These are phyloP conservation scores for Pleurotus eryngii DNA, from an alignment of 768 basidiomycete species.

Conservation along the genomic window DNA sequence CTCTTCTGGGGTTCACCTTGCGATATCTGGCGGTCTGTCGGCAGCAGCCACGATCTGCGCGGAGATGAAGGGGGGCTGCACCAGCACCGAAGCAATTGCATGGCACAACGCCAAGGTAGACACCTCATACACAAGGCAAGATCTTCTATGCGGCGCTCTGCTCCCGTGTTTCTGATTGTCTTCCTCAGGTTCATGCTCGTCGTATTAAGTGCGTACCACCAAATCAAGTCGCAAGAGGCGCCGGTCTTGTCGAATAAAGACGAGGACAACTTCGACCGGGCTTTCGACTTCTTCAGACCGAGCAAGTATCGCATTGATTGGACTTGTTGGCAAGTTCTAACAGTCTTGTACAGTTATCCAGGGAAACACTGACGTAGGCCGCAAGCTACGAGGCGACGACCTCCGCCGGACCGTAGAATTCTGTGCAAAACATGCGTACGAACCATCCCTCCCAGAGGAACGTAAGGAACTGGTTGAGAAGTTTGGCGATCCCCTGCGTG, in stretches of 20 bases:
- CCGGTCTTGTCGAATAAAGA: constrained; percentile 31
- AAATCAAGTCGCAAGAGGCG: constrained; percentile 32
- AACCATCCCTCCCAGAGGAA: constrained; percentile 21
- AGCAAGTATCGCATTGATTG: constrained; percentile 17
- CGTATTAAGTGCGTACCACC: constrained; percentile 38
- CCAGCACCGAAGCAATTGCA: constrained; percentile 17
- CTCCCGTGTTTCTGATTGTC: background rate
- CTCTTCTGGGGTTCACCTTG: constrained; percentile 34
- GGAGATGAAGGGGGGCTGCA: constrained; percentile 18
- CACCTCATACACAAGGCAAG: constrained; percentile 26
- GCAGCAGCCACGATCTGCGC: constrained; percentile 29
- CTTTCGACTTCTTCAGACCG: constrained; percentile 36
- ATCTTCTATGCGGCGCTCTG: background rate
- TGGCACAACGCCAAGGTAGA: constrained; percentile 25
- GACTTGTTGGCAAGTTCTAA: background rate
- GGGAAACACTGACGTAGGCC: constrained; percentile 16
- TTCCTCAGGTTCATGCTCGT: constrained; percentile 33
- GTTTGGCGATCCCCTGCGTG: constrained; percentile 1
- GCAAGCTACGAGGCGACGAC: constrained; percentile 13
- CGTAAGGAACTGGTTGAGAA: constrained; percentile 5
- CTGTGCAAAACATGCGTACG: constrained; percentile 18
- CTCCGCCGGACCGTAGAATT: constrained; percentile 18
- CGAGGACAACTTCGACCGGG: constrained; percentile 39
- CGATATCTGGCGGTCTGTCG: constrained; percentile 26
- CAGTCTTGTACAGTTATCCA: constrained; percentile 13